These are phyloP conservation scores for Pichia norvegensis DNA, from an alignment of 1,139 yeast genomes.

Conservation along the genomic window DNA sequence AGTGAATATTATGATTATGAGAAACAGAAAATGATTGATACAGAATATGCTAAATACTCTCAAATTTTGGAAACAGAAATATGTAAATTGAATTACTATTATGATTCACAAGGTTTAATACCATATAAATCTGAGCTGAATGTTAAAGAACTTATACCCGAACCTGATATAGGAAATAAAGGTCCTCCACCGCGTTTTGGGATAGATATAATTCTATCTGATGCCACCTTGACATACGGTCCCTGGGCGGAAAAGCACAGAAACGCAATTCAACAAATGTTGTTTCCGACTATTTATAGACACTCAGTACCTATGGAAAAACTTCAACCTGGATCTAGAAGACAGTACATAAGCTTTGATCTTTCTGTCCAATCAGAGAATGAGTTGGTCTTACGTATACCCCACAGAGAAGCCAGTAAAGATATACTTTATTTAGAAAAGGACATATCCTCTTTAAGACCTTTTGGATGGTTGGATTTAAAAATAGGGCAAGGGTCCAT, in stretches of 20 bases:
- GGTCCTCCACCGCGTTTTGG: constrained; percentile 62
- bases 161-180: constrained; percentile 47
- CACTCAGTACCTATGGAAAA: constrained; percentile 43
- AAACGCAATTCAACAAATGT: constrained; percentile 50
- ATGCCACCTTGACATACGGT: constrained; percentile 74
- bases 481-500: constrained; percentile 50
- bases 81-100: constrained; percentile 51
- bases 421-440: constrained; percentile 32
- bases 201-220: constrained; percentile 48
- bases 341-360: constrained; percentile 53
- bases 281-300: constrained; percentile 62
- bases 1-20: constrained; percentile 8
- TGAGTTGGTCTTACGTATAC: constrained; percentile 63
- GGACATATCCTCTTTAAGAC: constrained; percentile 30
- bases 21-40: constrained; percentile 17
- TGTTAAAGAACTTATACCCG: constrained; percentile 18
- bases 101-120: constrained; percentile 63
- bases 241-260: constrained; percentile 95
- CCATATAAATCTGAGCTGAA: constrained; percentile 26
- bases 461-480: constrained; percentile 93
- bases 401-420: constrained; percentile 79
- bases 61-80: constrained; percentile 58
- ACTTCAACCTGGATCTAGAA: constrained; percentile 39
- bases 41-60: constrained; percentile 82
- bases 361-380: constrained; percentile 52